These are phyloP conservation scores for Saprolegnia parasitica DNA, from an alignment of 352 stramenopile genomes.

Conservation along the genomic window DNA sequence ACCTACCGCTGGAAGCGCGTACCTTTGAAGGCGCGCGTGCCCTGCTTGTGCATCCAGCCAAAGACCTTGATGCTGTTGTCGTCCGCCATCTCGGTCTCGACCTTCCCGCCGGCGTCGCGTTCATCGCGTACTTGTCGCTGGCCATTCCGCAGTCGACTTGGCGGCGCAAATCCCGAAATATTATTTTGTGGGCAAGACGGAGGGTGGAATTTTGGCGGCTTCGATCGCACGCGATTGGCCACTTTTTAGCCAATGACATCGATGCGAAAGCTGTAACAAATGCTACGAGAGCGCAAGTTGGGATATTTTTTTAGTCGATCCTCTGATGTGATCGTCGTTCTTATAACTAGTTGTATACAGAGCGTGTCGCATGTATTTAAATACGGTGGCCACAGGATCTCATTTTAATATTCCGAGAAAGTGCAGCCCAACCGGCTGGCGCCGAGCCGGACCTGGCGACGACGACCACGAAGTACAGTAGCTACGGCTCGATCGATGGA, in stretches of 20 bases:
- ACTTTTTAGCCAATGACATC: not conserved
- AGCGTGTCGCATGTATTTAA: no score
- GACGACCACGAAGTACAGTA: no score
- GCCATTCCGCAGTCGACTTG: not conserved
- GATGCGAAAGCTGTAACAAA: not conserved
- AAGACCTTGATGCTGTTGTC: constrained; percentile 59
- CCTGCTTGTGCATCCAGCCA: constrained; percentile 84
- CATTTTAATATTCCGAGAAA: no score
- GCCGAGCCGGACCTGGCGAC: no score
- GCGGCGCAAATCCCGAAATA: not conserved
- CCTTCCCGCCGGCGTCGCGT: constrained; percentile 8
- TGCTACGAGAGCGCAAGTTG: no score
- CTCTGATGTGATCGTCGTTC: no score
- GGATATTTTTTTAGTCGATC: no score
- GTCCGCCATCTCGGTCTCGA: not conserved
- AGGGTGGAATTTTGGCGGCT: constrained; percentile 3
- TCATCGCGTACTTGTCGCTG: constrained; percentile 16
- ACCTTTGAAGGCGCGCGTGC: constrained; percentile 71
- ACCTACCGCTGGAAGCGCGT: not conserved
- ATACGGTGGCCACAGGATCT: no score
- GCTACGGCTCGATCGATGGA: no score
- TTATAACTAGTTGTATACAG: no score
- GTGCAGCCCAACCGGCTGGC: no score
- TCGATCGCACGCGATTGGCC: constrained; percentile 7
- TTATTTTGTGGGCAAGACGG: not conserved